Evolutionary conservation across 441 rosid genomes (phyloP).

Genomic region (Adansonia grandidieri): DNA sequence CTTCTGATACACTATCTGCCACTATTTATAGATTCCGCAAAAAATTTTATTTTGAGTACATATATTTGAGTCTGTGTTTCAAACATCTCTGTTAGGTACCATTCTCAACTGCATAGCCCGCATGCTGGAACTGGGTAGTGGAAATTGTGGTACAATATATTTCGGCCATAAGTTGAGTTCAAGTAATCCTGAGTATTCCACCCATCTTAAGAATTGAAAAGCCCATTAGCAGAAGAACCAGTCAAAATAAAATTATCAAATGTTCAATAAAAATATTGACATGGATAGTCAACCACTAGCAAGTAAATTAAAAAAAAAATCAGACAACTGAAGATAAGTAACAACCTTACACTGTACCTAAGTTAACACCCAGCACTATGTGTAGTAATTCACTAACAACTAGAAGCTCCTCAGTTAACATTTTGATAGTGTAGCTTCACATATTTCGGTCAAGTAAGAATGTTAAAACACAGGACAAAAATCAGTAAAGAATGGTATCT

Average conservation of each 20-base stretch:
- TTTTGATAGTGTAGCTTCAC: slow-evolving; percentile 4
- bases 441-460: slow-evolving; percentile 4
- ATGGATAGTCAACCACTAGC: background rate
- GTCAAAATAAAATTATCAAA: background rate
- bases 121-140: slow-evolving; percentile 10
- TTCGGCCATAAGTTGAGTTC: background rate
- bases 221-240: background rate
- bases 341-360: slow-evolving; percentile 1
- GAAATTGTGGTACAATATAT: background rate
- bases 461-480: background rate
- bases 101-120: slow-evolving; percentile 7
- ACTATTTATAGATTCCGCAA: background rate
- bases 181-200: background rate
- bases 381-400: background rate
- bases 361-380: background rate
- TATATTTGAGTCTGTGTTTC: background rate
- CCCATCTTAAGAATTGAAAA: background rate
- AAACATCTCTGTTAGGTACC: background rate
- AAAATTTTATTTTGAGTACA: background rate
- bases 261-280: background rate
- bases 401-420: background rate
- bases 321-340: background rate
- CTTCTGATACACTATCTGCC: slow-evolving; percentile 9
- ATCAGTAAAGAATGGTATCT: background rate
- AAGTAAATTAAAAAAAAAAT: background rate